Evolutionary conservation across 106 monocot genomes (phyloP).

Genomic region (Acanthochlamys bracteata): DNA sequence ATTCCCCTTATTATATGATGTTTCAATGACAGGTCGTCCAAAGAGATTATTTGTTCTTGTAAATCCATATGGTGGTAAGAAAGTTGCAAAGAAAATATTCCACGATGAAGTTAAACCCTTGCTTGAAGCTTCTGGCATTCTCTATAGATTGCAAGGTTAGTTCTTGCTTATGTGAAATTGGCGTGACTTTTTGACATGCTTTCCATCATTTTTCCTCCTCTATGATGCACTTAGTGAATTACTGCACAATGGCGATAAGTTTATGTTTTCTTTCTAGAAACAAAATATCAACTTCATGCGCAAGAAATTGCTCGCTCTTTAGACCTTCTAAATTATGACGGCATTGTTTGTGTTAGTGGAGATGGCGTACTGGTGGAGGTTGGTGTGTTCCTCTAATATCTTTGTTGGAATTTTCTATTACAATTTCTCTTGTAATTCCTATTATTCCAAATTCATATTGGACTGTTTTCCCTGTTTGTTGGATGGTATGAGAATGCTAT

Average conservation of each 20-base stretch:
- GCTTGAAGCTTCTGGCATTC: conserved; percentile 53
- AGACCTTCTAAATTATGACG: conserved; percentile 28
- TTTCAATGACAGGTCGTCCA: conserved; percentile 43
- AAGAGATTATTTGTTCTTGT: conserved; percentile 67
- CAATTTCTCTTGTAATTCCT: no score
- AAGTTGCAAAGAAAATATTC: conserved; percentile 47
- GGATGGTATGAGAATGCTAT: no score
- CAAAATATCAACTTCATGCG: conserved; percentile 35
- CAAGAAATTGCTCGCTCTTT: conserved; percentile 22
- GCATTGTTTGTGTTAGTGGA: conserved; percentile 39
- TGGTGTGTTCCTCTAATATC: no score
- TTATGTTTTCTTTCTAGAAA: conserved; percentile 18
- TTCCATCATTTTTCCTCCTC: not conserved
- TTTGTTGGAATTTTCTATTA: no score
- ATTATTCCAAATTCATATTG: no score
- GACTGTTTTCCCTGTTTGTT: no score
- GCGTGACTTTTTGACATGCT: not conserved
- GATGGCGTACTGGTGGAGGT: conserved; percentile 45
- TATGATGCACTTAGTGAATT: no score
- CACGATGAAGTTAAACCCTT: conserved; percentile 54
- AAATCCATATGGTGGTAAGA: conserved; percentile 90
- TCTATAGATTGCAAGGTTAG: conserved; percentile 70
- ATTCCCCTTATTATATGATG: not conserved
- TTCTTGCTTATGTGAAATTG: conserved; percentile 5
- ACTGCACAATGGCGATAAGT: no score